These are phyloP conservation scores for Dothideomycetes sp. DNA, from an alignment of 2,329 filamentous ascomycete genomes.

Conservation along the genomic window DNA sequence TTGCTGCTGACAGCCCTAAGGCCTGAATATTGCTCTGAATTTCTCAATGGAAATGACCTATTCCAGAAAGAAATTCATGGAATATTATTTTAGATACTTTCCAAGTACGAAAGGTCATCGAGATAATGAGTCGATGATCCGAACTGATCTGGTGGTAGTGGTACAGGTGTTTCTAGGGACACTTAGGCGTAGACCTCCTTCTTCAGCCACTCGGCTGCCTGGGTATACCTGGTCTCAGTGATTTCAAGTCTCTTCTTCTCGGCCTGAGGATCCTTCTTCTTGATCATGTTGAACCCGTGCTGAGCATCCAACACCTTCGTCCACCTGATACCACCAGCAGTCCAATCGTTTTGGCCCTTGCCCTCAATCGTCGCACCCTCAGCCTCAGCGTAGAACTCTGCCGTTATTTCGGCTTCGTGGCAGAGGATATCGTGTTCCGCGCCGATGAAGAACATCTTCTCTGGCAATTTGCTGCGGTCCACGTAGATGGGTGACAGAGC, in stretches of 20 bases:
- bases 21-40: too few species aligned
- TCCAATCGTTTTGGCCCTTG: slow-evolving; percentile 1
- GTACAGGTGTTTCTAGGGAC: too few species aligned
- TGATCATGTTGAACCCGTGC: slow-evolving; percentile 6
- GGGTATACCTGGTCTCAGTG: slow-evolving; percentile 1
- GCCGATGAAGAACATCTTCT: slow-evolving; percentile 1
- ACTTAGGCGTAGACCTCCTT: slow-evolving; percentile 3
- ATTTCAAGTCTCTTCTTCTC: slow-evolving; percentile 5
- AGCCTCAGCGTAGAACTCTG: background rate
- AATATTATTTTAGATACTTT: too few species aligned
- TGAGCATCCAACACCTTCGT: slow-evolving; percentile 3
- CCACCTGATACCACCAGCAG: background rate
- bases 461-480: background rate
- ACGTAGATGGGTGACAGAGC: background rate
- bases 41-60: too few species aligned
- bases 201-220: slow-evolving; percentile 4
- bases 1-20: too few species aligned
- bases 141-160: too few species aligned
- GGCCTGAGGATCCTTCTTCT: slow-evolving; percentile 1
- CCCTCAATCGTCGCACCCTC: background rate
- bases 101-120: too few species aligned
- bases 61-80: too few species aligned
- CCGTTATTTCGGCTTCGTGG: background rate
- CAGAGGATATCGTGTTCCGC: slow-evolving; percentile 6
- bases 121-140: too few species aligned